Percentiles rank a stretch among this genome's conserved stretches.
These are phyloP conservation scores for Irpex sp. DNA, from an alignment of 1,284 basidiomycete genomes.

Conservation along the genomic window DNA sequence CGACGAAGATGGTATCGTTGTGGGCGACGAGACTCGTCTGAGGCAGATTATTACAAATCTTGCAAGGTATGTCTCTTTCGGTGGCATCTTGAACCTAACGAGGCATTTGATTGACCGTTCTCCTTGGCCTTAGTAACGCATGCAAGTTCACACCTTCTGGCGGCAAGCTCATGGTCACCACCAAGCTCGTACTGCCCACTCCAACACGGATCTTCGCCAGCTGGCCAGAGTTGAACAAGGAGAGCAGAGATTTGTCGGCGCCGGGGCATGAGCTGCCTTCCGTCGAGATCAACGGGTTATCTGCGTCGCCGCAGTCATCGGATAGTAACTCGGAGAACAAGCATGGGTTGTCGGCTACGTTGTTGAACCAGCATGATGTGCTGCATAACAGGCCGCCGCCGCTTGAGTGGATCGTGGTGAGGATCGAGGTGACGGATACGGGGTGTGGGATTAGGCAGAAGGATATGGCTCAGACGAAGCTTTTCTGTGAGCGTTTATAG, in stretches of 20 bases:
- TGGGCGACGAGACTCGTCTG: constrained; percentile 78
- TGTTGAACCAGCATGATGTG: constrained; percentile 50
- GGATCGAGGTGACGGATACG: constrained; percentile 81
- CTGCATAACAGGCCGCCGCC: constrained; percentile 32
- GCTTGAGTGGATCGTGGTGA: constrained; percentile 65
- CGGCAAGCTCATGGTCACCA: constrained; percentile 60
- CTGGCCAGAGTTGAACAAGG: neutral
- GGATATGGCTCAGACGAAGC: constrained; percentile 72
- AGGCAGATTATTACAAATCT: constrained; percentile 80
- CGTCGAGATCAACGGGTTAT: neutral
- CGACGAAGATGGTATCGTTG: constrained; percentile 61
- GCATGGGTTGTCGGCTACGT: constrained; percentile 32
- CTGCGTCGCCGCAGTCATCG: neutral
- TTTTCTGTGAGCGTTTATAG: constrained; percentile 58
- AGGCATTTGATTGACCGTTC: neutral
- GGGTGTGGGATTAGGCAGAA: constrained; percentile 71
- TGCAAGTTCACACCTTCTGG: constrained; percentile 81
- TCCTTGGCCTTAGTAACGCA: constrained; percentile 43
- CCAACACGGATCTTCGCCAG: neutral
- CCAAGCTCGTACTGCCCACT: constrained; percentile 50
- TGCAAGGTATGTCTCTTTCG: constrained; percentile 47
- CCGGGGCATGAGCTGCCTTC: neutral
- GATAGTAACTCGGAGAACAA: neutral
- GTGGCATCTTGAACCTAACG: neutral
- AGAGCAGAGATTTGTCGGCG: neutral